Conservation (phyloP, 129 eudicot genomes). For the Mikania micrantha region DNA sequence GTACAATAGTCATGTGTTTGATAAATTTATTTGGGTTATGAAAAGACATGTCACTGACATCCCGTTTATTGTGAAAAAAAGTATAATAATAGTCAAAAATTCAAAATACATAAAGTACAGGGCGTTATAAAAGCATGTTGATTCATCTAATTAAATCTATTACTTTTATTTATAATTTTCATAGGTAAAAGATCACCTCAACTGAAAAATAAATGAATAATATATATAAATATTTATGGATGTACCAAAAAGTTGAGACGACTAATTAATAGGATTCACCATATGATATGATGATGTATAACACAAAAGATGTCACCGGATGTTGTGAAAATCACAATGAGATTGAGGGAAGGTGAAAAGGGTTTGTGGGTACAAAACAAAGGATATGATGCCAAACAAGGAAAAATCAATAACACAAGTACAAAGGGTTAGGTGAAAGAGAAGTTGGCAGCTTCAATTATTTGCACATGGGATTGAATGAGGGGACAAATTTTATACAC, state of each 20-base stretch:
- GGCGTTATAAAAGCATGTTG: too few species aligned
- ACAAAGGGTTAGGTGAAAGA: constrained; percentile 35
- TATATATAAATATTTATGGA: background rate
- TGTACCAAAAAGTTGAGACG: background rate
- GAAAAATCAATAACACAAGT: constrained; percentile 28
- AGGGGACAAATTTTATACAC: constrained; percentile 18
- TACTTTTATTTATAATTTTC: too few species aligned
- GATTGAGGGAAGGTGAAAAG: constrained; percentile 17
- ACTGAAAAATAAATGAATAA: too few species aligned
- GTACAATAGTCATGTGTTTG: too few species aligned
- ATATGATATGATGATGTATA: too few species aligned
- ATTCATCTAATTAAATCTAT: too few species aligned
- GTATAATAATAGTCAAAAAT: too few species aligned
- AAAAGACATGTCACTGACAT: too few species aligned
- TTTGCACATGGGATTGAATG: constrained; percentile 35
- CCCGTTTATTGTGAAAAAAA: too few species aligned
- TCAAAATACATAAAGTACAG: too few species aligned
- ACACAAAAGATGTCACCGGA: background rate
- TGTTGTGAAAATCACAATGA: background rate
- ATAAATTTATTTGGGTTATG: too few species aligned
- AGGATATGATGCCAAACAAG: constrained; percentile 33
- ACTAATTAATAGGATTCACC: background rate
- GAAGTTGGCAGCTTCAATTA: constrained; percentile 37
- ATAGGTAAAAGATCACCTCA: too few species aligned
- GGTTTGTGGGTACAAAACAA: constrained; percentile 13